Evolutionary conservation across 306 rosid species (phyloP).

Genomic region (Lathyrus oleraceus): DNA sequence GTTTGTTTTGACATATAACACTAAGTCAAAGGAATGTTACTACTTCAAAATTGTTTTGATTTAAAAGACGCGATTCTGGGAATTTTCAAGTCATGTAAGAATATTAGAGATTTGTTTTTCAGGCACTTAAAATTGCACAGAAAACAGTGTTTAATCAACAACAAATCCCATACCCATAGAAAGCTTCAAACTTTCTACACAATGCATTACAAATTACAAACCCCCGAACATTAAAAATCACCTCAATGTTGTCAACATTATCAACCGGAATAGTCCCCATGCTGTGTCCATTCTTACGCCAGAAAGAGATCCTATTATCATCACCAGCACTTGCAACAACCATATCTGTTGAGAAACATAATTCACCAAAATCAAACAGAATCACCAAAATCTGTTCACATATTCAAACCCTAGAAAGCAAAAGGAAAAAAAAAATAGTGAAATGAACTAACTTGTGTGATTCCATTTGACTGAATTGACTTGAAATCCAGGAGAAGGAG

Average conservation of each 20-base stretch:
- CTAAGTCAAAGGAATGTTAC: too few species aligned
- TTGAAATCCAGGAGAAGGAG: conserved; percentile 75
- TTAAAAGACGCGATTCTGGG: too few species aligned
- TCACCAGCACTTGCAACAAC: conserved; percentile 99
- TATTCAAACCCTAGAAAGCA: conserved; percentile 16
- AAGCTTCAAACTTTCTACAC: conserved; percentile 12
- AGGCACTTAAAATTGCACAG: too few species aligned
- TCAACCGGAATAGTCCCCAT: conserved; percentile 97
- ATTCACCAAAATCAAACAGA: conserved; percentile 15
- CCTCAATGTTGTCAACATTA: conserved; percentile 82
- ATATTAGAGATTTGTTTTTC: too few species aligned
- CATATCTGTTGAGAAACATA: conserved; percentile 59
- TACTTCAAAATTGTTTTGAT: too few species aligned
- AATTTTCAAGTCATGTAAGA: too few species aligned
- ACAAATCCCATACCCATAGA: neutral
- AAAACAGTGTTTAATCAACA: neutral
- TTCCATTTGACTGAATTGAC: conserved; percentile 96
- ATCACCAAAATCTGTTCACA: conserved; percentile 21
- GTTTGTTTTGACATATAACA: too few species aligned
- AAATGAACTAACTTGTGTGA: conserved; percentile 78
- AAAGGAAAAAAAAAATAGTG: neutral
- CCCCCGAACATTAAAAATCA: conserved; percentile 29
- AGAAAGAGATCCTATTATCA: conserved; percentile 87
- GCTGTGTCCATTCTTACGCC: conserved; percentile 88
- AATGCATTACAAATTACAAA: conserved; percentile 9